Percentiles rank a stretch among this genome's conserved stretches.
Evolutionary conservation across 2,329 filamentous ascomycete genomes (phyloP).

Genomic region (Graphilbum fragrans): DNA sequence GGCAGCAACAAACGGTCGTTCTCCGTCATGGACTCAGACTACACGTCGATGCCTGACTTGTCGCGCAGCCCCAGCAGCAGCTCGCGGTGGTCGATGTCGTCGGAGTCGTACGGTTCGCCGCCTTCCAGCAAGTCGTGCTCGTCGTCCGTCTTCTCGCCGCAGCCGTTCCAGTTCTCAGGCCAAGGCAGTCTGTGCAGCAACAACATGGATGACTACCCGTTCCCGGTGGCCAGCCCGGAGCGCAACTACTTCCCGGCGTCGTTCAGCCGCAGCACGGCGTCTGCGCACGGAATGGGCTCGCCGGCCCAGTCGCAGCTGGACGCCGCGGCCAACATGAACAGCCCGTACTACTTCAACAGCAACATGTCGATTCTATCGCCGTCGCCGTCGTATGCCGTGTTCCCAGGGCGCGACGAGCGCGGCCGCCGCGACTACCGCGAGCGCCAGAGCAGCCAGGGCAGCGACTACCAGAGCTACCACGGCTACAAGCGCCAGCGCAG

Average conservation of each 20-base stretch:
- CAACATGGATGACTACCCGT: neutral
- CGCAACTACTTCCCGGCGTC: constrained; percentile 7
- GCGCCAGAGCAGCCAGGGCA: neutral
- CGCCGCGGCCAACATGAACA: neutral
- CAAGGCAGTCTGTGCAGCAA: constrained; percentile 2
- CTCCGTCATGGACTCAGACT: neutral
- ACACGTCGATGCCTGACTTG: neutral
- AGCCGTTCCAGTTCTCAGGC: neutral
- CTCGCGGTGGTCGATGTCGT: constrained; percentile 6
- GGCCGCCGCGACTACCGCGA: neutral
- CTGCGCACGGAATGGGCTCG: constrained; percentile 7
- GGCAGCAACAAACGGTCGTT: neutral
- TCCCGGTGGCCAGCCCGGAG: constrained; percentile 4
- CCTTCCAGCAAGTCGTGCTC: neutral
- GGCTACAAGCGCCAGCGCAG: constrained; percentile 4
- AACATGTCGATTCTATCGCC: neutral
- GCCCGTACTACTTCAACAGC: neutral
- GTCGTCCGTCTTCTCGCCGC: neutral
- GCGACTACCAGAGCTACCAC: constrained; percentile 2
- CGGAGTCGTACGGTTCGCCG: neutral
- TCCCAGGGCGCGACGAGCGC: neutral
- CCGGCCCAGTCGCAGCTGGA: constrained; percentile 10
- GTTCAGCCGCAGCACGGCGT: neutral
- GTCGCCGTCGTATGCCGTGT: neutral
- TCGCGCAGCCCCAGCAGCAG: constrained; percentile 1